A percentile compares a stretch with the other conserved stretches of the same genome.
Evolutionary conservation across 225 moss, liverwort and hornwort genomes (phyloP).

Genomic region (Lunularia cruciata): DNA sequence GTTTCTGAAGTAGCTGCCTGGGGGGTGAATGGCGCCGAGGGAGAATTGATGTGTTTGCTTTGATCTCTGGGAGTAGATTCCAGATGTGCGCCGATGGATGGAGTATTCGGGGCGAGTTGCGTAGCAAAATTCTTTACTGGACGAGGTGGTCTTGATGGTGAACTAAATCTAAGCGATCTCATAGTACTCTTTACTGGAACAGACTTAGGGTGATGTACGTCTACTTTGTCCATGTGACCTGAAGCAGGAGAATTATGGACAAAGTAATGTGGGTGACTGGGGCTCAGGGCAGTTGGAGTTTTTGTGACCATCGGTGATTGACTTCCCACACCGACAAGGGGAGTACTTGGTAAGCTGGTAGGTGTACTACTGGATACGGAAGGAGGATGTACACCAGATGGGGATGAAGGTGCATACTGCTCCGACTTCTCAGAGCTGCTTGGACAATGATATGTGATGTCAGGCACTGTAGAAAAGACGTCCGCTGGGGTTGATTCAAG

Average conservation of each 20-base stretch:
- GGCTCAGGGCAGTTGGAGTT: slow-evolving; percentile 37
- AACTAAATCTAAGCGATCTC: slow-evolving; percentile 47
- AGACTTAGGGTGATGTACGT: background rate
- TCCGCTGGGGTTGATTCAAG: background rate
- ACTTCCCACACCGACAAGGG: background rate
- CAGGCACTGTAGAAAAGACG: background rate
- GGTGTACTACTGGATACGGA: background rate
- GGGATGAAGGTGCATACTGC: background rate
- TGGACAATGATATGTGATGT: background rate
- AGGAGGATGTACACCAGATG: background rate
- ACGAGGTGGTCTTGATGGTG: slow-evolving; percentile 22
- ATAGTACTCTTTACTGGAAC: slow-evolving; percentile 24
- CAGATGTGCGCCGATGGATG: background rate
- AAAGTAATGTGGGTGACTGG: slow-evolving; percentile 6
- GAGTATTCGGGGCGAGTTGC: background rate
- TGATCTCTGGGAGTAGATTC: background rate
- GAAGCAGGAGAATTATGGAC: background rate
- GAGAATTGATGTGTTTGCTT: background rate
- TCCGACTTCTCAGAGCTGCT: background rate
- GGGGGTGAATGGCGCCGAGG: background rate
- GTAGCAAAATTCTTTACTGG: background rate
- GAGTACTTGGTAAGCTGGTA: slow-evolving; percentile 3
- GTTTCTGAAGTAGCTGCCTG: slow-evolving; percentile 1
- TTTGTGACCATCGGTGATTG: slow-evolving; percentile 12
- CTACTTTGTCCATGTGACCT: background rate